phyloP scores from a whole-genome alignment of 2,329 filamentous ascomycete species.

The Cordyceps cicadae region DNA sequence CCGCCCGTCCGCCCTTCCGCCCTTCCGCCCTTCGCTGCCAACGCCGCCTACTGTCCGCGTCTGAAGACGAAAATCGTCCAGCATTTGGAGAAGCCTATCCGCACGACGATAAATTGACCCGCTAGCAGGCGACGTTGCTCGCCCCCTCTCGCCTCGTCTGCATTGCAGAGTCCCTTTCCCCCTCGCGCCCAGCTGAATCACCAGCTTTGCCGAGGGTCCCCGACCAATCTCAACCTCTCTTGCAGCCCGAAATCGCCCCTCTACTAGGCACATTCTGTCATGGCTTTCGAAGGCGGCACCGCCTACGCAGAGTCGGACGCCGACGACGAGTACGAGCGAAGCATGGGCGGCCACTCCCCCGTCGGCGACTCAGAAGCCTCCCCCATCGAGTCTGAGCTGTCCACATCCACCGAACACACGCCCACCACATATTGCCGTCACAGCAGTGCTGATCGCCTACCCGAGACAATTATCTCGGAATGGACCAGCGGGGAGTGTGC shows the following conservation, averaged over 20 bases:
- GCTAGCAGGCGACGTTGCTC: background rate
- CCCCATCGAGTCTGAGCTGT: conserved; percentile 63
- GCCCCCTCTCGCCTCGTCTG: background rate
- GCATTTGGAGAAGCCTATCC: background rate
- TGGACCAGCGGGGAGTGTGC: conserved; percentile 85
- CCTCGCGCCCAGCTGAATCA: background rate
- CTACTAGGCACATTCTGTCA: conserved; percentile 18
- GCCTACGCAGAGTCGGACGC: conserved; percentile 73
- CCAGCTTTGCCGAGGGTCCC: background rate
- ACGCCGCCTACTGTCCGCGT: background rate
- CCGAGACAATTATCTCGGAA: conserved; percentile 67
- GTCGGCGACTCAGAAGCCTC: conserved; percentile 61
- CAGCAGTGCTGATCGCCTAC: conserved; percentile 55
- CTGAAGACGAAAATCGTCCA: background rate
- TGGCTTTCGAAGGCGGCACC: conserved; percentile 58
- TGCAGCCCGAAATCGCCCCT: background rate
- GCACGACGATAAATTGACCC: background rate
- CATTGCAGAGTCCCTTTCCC: background rate
- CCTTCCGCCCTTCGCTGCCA: background rate
- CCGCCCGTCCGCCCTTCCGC: background rate
- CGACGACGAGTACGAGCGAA: conserved; percentile 76
- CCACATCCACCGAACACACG: conserved; percentile 63
- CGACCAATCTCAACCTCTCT: background rate
- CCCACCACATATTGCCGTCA: conserved; percentile 69
- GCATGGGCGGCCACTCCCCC: conserved; percentile 59